Evolutionary conservation across 208 protist species (phyloP).

Genomic region (Acanthamoeba lenticulata): DNA sequence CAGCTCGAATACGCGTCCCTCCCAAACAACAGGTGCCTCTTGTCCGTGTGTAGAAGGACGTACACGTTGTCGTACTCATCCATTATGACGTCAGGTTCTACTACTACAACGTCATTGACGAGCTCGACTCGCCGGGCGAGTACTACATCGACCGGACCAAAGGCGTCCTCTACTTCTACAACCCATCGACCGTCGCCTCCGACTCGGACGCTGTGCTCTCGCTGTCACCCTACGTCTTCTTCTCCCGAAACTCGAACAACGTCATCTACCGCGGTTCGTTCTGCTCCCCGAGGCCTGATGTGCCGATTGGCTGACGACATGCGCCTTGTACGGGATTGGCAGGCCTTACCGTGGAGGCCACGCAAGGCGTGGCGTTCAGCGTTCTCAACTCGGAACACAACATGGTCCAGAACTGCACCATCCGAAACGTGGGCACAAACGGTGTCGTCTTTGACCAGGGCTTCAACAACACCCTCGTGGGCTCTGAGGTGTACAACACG

Average conservation of each 20-base stretch:
- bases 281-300: background rate
- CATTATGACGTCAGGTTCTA: background rate
- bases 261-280: background rate
- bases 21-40: background rate
- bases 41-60: background rate
- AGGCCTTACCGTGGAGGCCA: background rate
- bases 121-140: background rate
- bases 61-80: background rate
- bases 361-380: background rate
- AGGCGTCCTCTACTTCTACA: conserved; percentile 13
- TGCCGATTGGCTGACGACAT: background rate
- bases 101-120: background rate
- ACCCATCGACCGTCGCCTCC: background rate
- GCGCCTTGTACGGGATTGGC: no score
- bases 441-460: background rate
- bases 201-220: background rate
- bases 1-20: background rate
- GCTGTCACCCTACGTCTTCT: background rate
- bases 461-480: background rate
- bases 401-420: background rate
- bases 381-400: background rate
- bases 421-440: background rate
- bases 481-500: background rate
- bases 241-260: background rate
- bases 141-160: conserved; percentile 25